Conservation (phyloP, 176 grass and related monocot genomes). For the Lolium perenne region DNA sequence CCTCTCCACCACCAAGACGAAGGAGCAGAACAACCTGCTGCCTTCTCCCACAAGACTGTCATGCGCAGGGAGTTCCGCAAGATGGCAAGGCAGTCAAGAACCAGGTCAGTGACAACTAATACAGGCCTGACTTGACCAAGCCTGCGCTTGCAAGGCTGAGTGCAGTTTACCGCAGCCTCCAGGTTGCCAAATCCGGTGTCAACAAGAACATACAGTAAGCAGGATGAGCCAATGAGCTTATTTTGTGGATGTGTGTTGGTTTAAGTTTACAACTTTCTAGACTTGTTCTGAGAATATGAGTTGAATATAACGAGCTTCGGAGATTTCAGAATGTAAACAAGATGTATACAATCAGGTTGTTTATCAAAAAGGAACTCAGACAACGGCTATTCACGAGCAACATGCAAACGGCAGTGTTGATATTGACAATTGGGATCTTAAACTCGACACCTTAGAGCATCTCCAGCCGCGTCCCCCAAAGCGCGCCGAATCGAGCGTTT, state of each 20-base stretch:
- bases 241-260: constrained; percentile 2
- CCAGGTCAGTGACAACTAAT: constrained; percentile 83
- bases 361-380: background rate
- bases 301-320: too few relatives aligned
- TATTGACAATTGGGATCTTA: background rate
- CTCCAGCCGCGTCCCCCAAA: too few relatives aligned
- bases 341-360: constrained; percentile 26
- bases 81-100: constrained; percentile 85
- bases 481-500: too few relatives aligned
- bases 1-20: constrained; percentile 69
- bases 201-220: constrained; percentile 81
- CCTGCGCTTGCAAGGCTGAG: constrained; percentile 73
- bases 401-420: too few relatives aligned
- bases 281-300: background rate
- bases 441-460: background rate
- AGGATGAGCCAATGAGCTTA: background rate
- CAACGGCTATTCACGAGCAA: background rate
- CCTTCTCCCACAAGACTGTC: constrained; percentile 55
- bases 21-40: constrained; percentile 75
- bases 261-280: constrained; percentile 1
- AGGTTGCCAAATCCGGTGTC: constrained; percentile 79
- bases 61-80: constrained; percentile 82
- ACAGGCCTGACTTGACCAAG: constrained; percentile 84
- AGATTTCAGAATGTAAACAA: constrained; percentile 20
- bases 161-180: constrained; percentile 70